Percentiles rank a stretch among this genome's conserved stretches.
phyloP scores from a whole-genome alignment of 257 asterid genomes.

The Capsicum baccatum region DNA sequence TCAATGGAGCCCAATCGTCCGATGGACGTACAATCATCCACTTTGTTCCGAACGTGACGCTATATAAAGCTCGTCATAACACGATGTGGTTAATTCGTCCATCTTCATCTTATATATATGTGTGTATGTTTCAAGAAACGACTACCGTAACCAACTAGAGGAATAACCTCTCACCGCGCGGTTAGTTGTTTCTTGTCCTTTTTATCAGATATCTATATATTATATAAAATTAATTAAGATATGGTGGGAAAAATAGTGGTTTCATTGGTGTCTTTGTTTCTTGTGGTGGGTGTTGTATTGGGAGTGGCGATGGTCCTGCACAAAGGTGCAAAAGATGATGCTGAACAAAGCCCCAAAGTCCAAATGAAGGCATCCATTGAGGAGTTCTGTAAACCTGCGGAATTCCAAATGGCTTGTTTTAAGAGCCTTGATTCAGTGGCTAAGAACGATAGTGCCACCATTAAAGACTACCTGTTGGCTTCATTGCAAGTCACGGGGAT shows the following conservation, averaged over 20 bases:
- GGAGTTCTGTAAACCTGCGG: slow-evolving; percentile 57
- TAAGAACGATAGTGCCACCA: slow-evolving; percentile 53
- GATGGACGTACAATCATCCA: neutral
- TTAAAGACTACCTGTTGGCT: slow-evolving; percentile 59
- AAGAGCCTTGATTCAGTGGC: slow-evolving; percentile 51
- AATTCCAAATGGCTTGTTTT: slow-evolving; percentile 57
- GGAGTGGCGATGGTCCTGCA: slow-evolving; percentile 52
- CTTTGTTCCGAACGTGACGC: neutral
- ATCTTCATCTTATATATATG: neutral
- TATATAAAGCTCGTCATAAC: neutral
- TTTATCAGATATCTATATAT: no score
- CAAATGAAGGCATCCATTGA: slow-evolving; percentile 53
- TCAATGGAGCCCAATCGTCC: neutral
- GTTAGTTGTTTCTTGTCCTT: neutral
- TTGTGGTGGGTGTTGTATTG: slow-evolving; percentile 63
- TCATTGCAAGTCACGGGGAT: slow-evolving; percentile 47
- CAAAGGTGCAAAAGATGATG: neutral
- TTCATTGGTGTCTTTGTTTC: slow-evolving; percentile 53
- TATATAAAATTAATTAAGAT: slow-evolving; percentile 12
- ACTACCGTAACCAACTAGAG: neutral
- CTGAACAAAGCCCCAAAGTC: neutral
- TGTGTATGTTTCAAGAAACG: neutral
- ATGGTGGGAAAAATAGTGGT: slow-evolving; percentile 51
- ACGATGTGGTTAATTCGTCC: neutral
- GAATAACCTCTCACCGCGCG: slow-evolving; percentile 2